phyloP scores from a whole-genome alignment of 306 rosid genomes.

The Clitoria ternatea region DNA sequence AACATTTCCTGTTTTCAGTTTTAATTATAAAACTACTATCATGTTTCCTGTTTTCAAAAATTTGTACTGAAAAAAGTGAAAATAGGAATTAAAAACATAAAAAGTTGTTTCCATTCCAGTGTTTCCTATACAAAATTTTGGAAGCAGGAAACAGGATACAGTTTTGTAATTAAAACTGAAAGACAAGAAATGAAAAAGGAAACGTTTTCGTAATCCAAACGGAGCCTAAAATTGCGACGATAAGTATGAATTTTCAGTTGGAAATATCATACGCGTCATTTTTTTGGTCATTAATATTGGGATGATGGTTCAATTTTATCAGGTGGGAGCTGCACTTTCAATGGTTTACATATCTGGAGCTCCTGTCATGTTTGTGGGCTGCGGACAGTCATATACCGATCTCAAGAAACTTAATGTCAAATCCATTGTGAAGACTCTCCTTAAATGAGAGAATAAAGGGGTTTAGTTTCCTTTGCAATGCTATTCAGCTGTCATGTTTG shows the following conservation, averaged over 20 bases:
- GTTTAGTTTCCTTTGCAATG: neutral
- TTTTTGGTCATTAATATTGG: slow-evolving; percentile 22
- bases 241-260: neutral
- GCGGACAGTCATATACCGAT: slow-evolving; percentile 88
- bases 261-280: neutral
- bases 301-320: neutral
- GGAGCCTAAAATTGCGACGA: neutral
- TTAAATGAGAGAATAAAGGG: slow-evolving; percentile 35
- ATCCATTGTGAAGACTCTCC: slow-evolving; percentile 79
- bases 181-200: too few relatives aligned
- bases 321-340: slow-evolving; percentile 96
- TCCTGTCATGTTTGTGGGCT: slow-evolving; percentile 90
- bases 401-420: slow-evolving; percentile 84
- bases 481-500: slow-evolving; percentile 16
- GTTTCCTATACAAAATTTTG: too few relatives aligned
- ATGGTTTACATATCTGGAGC: slow-evolving; percentile 93
- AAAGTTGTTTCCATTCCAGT: too few relatives aligned
- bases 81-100: too few relatives aligned
- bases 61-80: too few relatives aligned
- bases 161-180: too few relatives aligned
- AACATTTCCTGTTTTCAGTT: too few relatives aligned
- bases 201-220: too few relatives aligned
- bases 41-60: too few relatives aligned
- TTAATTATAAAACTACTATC: too few relatives aligned
- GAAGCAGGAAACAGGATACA: too few relatives aligned